Evolutionary conservation across 768 basidiomycete genomes (phyloP), one percentile per base, ranked within the genome.

Genomic region (Harrya chromipes): DNA sequence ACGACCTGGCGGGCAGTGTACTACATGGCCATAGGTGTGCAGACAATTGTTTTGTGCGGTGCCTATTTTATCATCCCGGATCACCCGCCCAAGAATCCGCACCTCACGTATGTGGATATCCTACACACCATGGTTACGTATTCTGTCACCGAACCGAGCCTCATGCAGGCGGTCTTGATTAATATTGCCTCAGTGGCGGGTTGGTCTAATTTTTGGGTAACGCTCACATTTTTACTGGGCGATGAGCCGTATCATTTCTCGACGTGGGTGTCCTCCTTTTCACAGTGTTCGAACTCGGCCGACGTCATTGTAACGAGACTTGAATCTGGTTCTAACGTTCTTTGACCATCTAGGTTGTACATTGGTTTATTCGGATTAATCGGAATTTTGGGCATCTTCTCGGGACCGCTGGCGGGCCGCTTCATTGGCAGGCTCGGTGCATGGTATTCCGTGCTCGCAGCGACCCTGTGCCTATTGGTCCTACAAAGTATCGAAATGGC

Each of bases 341-440:
- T 17, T 38, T 40, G 37, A 12, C 29, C 11, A 23, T 40, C 12
- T 44, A 51, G 58, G 21, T 59, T 61, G 46, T 66, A 67, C 24
- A 77, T 77, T 36, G 78, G 78, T 40, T 57, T 80, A 4, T 75
- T 80, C 46, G 78, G 76, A 13, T 66, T 80, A 7, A 61, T 79
- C 17, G 78, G 78, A 12, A 61, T 78, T 20, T 54, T 62, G 49
- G 77, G 72, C 24, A 65, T 75, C 41, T 49, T 60, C 19, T 56
- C 54, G 2, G 68, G 57, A 1, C 68, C 66, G 10, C 38, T 62
- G 37, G 62, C 61, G 1, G 65, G 66, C 11, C 58, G 51, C 33
- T 41, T 67, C 19, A 61, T 65, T 2, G 65, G 70, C 47, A 55
- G 50, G 13, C 40, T 77, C 4, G 70, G 72, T 2, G 65, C 75